Base-by-base conservation (phyloP, 805 yeast genomes). In the Ogataea sp. region DNA sequence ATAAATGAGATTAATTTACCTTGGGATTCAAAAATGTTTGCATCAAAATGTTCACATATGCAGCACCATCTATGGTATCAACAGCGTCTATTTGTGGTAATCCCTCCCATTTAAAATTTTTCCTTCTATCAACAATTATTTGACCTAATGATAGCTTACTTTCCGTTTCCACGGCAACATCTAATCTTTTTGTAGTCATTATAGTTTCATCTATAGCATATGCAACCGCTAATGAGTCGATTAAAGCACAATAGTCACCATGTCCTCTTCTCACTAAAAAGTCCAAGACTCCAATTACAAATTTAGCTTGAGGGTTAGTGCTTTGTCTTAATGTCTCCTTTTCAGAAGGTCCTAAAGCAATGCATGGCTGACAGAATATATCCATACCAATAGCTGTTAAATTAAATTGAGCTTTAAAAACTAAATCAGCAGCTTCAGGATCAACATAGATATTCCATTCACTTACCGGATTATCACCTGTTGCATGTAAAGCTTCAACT, bases 391-490 rank as follows among this genome's bases (percentile, higher is more conserved):
- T 50, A 16, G 56, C 57, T 3, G 49, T 46, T 32, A 51, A 39
- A 23, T 51, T 47, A 47, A 50, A 53, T 5, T 45, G 43, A 24
- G 39, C 29, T 18, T 47, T 43, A 34, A 50, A 51, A 10, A 53
- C 55, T 10, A 50, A 33, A 14, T 53, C 46, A 1, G 56, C 57
- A 3, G 57, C 55, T 35, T 53, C 55, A 8, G 57, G 56, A 32
- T 53, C 57, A 14, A 53, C 55, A 30, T 49, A 51, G 20, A 51
- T 42, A 39, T 53, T 53, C 56, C 56, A 53, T 34, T 53, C 56
- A 41, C 51, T 46, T 6, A 51, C 53, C 2, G 56, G 57, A 36
- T 53, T 53, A 37, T 50, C 56, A 16, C 57, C 57, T 4, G 57
- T 53, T n/a, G 56, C 57, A 38, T 51, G 53, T 17, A 51, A 39